Conservation (phyloP, 345 rosid species). For the Conringia planisiliqua region DNA sequence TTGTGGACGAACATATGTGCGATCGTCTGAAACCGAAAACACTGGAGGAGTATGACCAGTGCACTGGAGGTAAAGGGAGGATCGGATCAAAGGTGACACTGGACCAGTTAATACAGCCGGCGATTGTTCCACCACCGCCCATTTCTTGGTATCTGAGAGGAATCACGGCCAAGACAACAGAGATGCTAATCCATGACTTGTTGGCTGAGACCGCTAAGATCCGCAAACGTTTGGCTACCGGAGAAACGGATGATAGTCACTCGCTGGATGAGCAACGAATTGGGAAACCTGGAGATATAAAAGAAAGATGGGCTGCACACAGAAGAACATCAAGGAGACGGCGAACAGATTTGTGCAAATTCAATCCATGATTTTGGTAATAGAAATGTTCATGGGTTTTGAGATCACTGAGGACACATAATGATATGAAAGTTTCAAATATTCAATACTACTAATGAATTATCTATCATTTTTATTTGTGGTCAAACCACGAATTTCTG, state of each 20-base stretch:
- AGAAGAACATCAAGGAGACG: conserved; percentile 55
- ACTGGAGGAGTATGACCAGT: conserved; percentile 57
- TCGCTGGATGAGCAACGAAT: conserved; percentile 8
- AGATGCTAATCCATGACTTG: conserved; percentile 73
- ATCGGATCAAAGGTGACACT: conserved; percentile 67
- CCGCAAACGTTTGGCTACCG: conserved; percentile 33
- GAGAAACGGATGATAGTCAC: conserved; percentile 8
- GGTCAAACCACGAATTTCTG: no score
- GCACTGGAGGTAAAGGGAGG: conserved; percentile 77
- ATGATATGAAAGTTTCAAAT: background rate
- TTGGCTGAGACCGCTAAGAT: conserved; percentile 71
- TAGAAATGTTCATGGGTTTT: background rate
- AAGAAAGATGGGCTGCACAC: conserved; percentile 70
- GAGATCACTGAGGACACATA: background rate
- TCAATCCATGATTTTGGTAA: background rate
- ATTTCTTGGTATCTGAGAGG: conserved; percentile 96
- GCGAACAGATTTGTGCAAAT: background rate
- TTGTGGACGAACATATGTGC: conserved; percentile 67
- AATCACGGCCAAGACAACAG: conserved; percentile 75
- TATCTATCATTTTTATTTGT: no score
- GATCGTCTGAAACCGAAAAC: conserved; percentile 69
- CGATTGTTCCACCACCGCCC: conserved; percentile 77
- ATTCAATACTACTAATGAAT: background rate
- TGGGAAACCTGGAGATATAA: conserved; percentile 40
- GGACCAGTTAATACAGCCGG: conserved; percentile 85